Percentiles rank a stretch among this genome's conserved stretches.
phyloP scores from a whole-genome alignment of 768 basidiomycete species.

The Suillus clintonianus region DNA sequence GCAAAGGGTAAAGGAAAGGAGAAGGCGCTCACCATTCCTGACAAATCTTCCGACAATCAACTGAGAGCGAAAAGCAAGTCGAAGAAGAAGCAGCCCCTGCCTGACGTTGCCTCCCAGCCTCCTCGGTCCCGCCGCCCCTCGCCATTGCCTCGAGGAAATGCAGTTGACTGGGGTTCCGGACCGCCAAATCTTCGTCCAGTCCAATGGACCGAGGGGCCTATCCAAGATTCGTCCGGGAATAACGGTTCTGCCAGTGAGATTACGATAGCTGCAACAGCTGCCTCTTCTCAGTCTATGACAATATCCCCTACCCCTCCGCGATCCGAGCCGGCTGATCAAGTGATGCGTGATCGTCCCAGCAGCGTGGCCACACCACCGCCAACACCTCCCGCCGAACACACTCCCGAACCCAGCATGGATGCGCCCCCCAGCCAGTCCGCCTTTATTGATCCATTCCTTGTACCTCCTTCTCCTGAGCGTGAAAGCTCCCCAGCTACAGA shows the following conservation, averaged over 20 bases:
- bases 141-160: not conserved
- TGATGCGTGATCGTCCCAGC: not conserved
- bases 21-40: not conserved
- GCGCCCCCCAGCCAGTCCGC: not conserved
- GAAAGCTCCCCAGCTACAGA: not conserved
- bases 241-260: not conserved
- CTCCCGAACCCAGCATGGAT: not conserved
- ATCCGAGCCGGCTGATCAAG: not conserved
- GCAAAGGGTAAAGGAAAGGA: slow-evolving; percentile 25
- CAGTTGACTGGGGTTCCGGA: not conserved
- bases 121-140: not conserved
- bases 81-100: not conserved
- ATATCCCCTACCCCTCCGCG: not conserved
- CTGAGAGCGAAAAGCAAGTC: not conserved
- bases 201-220: not conserved
- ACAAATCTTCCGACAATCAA: not conserved
- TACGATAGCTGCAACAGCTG: not conserved
- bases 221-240: not conserved
- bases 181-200: slow-evolving; percentile 1
- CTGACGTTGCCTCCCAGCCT: not conserved
- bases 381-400: not conserved
- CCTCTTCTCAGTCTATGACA: not conserved
- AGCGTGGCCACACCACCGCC: not conserved
- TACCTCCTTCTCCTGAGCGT: not conserved
- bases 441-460: not conserved